Percentiles rank a stretch among this genome's conserved stretches.
phyloP scores from a whole-genome alignment of 2,329 filamentous ascomycete species.

The Cordyceps tenuipes region DNA sequence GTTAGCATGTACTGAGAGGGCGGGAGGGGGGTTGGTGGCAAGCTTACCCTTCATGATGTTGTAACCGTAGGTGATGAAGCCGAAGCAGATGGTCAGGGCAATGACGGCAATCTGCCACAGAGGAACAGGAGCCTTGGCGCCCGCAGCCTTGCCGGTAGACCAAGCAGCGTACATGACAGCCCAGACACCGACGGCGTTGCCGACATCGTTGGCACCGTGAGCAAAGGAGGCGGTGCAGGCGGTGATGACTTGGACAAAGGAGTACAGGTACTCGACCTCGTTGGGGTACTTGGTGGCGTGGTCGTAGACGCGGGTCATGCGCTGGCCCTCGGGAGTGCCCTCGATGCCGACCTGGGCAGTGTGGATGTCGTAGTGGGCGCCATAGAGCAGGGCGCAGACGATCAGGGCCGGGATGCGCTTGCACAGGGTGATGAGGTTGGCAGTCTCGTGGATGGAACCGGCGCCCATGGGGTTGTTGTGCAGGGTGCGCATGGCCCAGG shows the following conservation, averaged over 20 bases:
- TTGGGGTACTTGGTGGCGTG: constrained; percentile 58
- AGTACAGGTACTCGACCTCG: constrained; percentile 62
- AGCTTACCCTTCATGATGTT: constrained; percentile 71
- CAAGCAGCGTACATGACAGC: constrained; percentile 62
- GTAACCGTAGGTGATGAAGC: constrained; percentile 68
- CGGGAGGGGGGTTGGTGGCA: not conserved
- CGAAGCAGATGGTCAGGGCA: constrained; percentile 53
- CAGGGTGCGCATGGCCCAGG: constrained; percentile 73
- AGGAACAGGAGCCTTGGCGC: constrained; percentile 57
- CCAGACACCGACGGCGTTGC: constrained; percentile 62
- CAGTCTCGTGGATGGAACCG: constrained; percentile 64
- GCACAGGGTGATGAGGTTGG: constrained; percentile 56
- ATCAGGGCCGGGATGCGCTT: constrained; percentile 64
- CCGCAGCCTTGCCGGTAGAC: constrained; percentile 52
- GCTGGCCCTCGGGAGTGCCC: constrained; percentile 63
- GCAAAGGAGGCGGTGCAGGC: constrained; percentile 67
- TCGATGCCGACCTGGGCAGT: constrained; percentile 60
- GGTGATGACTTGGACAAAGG: constrained; percentile 57
- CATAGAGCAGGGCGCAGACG: constrained; percentile 58
- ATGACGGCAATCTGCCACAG: constrained; percentile 71
- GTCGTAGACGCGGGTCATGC: constrained; percentile 61
- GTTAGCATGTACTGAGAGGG: constrained; percentile 16
- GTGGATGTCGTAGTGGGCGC: constrained; percentile 76
- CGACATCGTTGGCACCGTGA: constrained; percentile 71
- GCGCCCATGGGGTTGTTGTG: constrained; percentile 64